Conservation (phyloP, 371 early-diverging fungal species). For the Mortierella sp. region DNA sequence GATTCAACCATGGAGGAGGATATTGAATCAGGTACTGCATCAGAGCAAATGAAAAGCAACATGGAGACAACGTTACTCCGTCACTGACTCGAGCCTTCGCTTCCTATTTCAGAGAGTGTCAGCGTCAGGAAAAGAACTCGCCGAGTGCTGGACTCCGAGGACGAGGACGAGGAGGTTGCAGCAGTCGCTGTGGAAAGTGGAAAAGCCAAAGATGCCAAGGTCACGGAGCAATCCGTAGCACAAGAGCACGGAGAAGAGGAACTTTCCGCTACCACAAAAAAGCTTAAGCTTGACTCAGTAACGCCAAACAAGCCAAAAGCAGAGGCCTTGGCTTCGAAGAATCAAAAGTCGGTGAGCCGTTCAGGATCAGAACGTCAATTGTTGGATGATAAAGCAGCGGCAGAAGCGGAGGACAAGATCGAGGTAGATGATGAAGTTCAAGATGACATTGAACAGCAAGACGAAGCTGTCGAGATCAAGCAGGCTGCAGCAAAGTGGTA, state of each 20-base stretch:
- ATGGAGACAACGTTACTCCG: conserved; percentile 14
- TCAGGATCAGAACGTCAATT: background rate
- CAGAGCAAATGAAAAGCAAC: background rate
- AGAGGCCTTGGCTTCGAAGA: background rate
- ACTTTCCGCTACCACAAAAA: conserved; percentile 34
- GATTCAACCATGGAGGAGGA: conserved; percentile 29
- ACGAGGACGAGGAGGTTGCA: conserved; percentile 20
- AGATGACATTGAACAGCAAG: conserved; percentile 38
- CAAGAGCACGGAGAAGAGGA: conserved; percentile 34
- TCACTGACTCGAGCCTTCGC: background rate
- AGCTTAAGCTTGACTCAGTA: conserved; percentile 31
- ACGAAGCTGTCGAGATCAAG: conserved; percentile 47
- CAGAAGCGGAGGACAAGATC: conserved; percentile 24
- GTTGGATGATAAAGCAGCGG: background rate
- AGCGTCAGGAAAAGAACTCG: conserved; percentile 33
- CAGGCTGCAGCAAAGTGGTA: conserved; percentile 57
- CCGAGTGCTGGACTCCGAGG: conserved; percentile 32
- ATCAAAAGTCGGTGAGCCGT: background rate
- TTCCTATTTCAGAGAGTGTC: conserved; percentile 12
- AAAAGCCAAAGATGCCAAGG: background rate
- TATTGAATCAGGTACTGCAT: conserved; percentile 19
- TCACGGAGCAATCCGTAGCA: conserved; percentile 1
- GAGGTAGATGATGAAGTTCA: conserved; percentile 38
- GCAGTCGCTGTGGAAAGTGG: background rate
- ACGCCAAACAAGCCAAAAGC: conserved; percentile 27